Percentiles rank a stretch among this genome's conserved stretches.
These are phyloP conservation scores for Pulveroboletus frians DNA, from an alignment of 768 basidiomycete species.

Conservation along the genomic window DNA sequence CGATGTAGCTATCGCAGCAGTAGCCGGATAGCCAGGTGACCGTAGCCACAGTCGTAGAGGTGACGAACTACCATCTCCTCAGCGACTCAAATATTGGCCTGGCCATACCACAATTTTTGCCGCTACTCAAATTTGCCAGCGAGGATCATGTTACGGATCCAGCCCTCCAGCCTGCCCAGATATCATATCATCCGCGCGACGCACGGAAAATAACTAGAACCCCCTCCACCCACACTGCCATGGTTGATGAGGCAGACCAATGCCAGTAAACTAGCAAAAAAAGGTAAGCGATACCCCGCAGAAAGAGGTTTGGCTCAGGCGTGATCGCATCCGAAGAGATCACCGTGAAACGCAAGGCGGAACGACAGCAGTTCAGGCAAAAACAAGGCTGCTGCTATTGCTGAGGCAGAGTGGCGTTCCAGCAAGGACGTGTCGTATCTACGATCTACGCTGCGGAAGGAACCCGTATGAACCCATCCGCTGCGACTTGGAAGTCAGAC, in stretches of 20 bases:
- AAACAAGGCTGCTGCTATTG: slow-evolving; percentile 73
- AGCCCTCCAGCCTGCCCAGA: slow-evolving; percentile 36
- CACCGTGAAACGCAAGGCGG: slow-evolving; percentile 79
- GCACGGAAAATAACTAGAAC: slow-evolving; percentile 65
- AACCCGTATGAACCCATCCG: slow-evolving; percentile 58
- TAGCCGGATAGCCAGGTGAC: too few relatives aligned
- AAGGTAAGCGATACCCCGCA: slow-evolving; percentile 38
- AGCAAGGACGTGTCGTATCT: slow-evolving; percentile 60
- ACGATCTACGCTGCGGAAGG: slow-evolving; percentile 50
- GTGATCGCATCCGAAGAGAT: slow-evolving; percentile 82
- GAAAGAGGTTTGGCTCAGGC: background rate
- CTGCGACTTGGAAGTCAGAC: slow-evolving; percentile 70
- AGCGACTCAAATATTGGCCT: too few relatives aligned
- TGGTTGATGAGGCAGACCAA: slow-evolving; percentile 87
- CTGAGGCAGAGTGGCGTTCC: slow-evolving; percentile 77
- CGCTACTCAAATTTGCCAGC: background rate
- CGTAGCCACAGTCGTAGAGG: background rate
- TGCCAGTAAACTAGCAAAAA: slow-evolving; percentile 44
- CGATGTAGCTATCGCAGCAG: background rate
- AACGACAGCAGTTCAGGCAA: slow-evolving; percentile 88
- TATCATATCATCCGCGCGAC: slow-evolving; percentile 42
- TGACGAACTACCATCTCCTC: too few relatives aligned
- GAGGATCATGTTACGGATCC: slow-evolving; percentile 45
- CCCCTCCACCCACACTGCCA: slow-evolving; percentile 69
- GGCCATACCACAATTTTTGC: background rate